Conservation (phyloP, 768 basidiomycete genomes). For the Suillus subaureus region DNA sequence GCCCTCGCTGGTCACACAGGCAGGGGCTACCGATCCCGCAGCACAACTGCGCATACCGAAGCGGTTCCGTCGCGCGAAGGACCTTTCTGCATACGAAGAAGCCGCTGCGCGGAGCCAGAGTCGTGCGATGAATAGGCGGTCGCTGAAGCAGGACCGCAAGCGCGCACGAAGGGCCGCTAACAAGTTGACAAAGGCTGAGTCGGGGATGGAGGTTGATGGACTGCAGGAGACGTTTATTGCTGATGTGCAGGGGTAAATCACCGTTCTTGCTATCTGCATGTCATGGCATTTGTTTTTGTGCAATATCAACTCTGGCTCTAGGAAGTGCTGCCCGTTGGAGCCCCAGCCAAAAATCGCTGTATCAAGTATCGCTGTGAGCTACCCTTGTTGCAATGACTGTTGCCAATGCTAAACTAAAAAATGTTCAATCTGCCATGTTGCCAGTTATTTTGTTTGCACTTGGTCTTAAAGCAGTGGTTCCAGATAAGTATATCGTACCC, state of each 20-base stretch:
- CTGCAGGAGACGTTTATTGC: slow-evolving; percentile 19
- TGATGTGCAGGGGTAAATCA: slow-evolving; percentile 3
- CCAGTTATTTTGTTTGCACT: not conserved
- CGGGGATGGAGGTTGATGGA: slow-evolving; percentile 36
- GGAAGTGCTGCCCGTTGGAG: not conserved
- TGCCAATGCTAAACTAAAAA: not conserved
- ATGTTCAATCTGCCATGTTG: not conserved
- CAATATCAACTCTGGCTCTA: not conserved
- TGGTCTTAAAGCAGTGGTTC: not conserved
- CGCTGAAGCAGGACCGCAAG: slow-evolving; percentile 68
- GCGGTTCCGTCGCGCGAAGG: slow-evolving; percentile 59
- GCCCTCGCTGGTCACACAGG: slow-evolving; percentile 38
- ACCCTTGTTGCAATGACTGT: not conserved
- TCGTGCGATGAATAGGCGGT: slow-evolving; percentile 55
- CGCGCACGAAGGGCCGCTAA: slow-evolving; percentile 55
- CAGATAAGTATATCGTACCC: not conserved
- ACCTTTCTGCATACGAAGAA: slow-evolving; percentile 54
- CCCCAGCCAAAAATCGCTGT: not conserved
- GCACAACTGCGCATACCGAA: slow-evolving; percentile 48
- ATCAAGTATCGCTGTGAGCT: not conserved
- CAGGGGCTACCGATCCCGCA: slow-evolving; percentile 38
- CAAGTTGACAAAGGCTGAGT: slow-evolving; percentile 16
- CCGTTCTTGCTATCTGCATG: not conserved
- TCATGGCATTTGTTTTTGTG: not conserved
- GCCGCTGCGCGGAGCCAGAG: slow-evolving; percentile 50